Conservation (phyloP, 2,329 filamentous ascomycete species). For the Fusarium circinatum region DNA sequence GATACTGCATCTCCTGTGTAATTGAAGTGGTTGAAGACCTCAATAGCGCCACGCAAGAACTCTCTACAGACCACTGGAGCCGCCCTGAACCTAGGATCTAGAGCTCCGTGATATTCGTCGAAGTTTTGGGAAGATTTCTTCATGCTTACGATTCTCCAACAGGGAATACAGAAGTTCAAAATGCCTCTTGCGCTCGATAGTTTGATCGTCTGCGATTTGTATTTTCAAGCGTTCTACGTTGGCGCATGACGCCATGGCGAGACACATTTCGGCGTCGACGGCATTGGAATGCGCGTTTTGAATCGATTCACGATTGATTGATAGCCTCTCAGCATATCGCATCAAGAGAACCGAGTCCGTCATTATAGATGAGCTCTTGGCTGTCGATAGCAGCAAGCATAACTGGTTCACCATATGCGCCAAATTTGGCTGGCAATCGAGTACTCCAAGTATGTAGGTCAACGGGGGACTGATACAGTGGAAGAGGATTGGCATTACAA, state of each 20-base stretch:
- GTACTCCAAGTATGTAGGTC: neutral
- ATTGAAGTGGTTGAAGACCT: neutral
- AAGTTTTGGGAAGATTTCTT: neutral
- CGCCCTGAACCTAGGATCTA: accelerated
- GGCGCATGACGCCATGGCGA: neutral
- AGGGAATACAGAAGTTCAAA: neutral
- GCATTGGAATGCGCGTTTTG: accelerated
- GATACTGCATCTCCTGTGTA: neutral
- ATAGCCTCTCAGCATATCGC: neutral
- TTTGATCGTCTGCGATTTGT: neutral
- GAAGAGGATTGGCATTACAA: accelerated
- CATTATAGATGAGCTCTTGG: neutral
- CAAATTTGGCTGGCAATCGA: accelerated
- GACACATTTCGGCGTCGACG: neutral
- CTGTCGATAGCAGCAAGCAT: neutral
- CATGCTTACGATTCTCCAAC: accelerated
- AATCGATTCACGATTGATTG: accelerated
- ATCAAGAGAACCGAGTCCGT: accelerated
- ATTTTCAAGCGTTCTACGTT: neutral
- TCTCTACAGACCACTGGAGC: neutral
- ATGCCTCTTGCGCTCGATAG: accelerated
- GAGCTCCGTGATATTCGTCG: too few species aligned
- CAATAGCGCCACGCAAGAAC: neutral
- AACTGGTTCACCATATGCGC: neutral
- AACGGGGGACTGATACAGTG: too few species aligned